phyloP scores from a whole-genome alignment of 306 rosid genomes.

The Neltuma alba region DNA sequence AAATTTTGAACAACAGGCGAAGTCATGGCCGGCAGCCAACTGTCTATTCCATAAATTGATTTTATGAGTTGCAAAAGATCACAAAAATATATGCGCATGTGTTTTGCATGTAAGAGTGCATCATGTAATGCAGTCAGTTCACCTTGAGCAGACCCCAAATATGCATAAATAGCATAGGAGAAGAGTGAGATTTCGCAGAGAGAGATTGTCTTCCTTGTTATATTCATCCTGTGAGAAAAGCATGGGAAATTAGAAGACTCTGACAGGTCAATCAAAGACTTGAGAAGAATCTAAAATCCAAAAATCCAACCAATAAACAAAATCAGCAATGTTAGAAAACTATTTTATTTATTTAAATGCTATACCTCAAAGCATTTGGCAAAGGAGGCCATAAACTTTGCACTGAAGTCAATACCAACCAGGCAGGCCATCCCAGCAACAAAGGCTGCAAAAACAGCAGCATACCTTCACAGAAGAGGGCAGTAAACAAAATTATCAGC shows the following conservation, averaged over 20 bases:
- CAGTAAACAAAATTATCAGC: constrained; percentile 31
- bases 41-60: neutral
- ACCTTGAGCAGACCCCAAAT: constrained; percentile 92
- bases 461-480: constrained; percentile 61
- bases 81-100: neutral
- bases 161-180: constrained; percentile 76
- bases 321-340: constrained; percentile 14
- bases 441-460: constrained; percentile 88
- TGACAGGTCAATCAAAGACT: neutral
- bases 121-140: constrained; percentile 22
- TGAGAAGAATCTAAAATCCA: constrained; percentile 33
- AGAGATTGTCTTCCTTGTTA: constrained; percentile 75
- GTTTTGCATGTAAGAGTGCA: neutral
- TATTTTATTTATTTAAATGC: constrained; percentile 6
- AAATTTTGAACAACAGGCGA: constrained; percentile 1
- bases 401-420: constrained; percentile 80
- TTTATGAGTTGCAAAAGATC: neutral
- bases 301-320: constrained; percentile 10
- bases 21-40: neutral
- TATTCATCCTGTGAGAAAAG: constrained; percentile 69
- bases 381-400: constrained; percentile 80
- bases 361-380: constrained; percentile 86
- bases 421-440: constrained; percentile 88
- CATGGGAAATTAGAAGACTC: constrained; percentile 13
- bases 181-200: constrained; percentile 82